Evolutionary conservation across 2,329 filamentous ascomycete genomes (phyloP).

Genomic region (Ascochyta clinopodiicola): DNA sequence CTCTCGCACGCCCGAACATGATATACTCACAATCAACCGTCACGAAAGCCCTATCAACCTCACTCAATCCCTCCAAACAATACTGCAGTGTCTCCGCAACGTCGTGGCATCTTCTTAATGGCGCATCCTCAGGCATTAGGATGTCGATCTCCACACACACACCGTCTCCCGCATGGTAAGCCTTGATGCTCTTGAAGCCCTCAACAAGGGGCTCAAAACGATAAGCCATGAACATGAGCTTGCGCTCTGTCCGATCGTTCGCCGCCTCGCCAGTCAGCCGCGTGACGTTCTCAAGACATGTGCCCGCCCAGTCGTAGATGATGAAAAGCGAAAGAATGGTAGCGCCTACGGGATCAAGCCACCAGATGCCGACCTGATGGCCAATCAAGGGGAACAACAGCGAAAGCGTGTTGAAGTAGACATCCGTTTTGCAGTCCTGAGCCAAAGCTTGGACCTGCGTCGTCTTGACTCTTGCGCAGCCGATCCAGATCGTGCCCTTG

Average conservation of each 20-base stretch:
- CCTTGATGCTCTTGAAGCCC: conserved; percentile 62
- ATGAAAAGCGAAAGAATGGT: conserved; percentile 69
- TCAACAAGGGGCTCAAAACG: conserved; percentile 61
- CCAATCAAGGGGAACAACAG: conserved; percentile 69
- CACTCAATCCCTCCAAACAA: conserved; percentile 62
- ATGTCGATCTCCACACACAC: conserved; percentile 69
- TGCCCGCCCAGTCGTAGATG: conserved; percentile 72
- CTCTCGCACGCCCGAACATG: not conserved
- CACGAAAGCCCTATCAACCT: conserved; percentile 61
- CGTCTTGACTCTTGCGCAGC: conserved; percentile 66
- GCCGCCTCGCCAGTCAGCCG: conserved; percentile 66
- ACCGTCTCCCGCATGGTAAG: conserved; percentile 68
- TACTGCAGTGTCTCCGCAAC: conserved; percentile 70
- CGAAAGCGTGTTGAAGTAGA: conserved; percentile 69
- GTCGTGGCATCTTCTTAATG: conserved; percentile 62
- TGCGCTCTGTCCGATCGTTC: conserved; percentile 59
- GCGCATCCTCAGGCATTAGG: conserved; percentile 61
- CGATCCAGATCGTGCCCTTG: conserved; percentile 67
- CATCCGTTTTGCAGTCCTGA: conserved; percentile 67
- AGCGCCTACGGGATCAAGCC: conserved; percentile 70
- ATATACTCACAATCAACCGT: conserved; percentile 56
- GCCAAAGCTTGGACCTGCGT: conserved; percentile 69
- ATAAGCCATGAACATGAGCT: conserved; percentile 66
- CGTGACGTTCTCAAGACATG: conserved; percentile 65
- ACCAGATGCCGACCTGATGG: conserved; percentile 66